phyloP scores from a whole-genome alignment of 2,329 filamentous ascomycete species.

The Zymoseptoria pseudotritici region DNA sequence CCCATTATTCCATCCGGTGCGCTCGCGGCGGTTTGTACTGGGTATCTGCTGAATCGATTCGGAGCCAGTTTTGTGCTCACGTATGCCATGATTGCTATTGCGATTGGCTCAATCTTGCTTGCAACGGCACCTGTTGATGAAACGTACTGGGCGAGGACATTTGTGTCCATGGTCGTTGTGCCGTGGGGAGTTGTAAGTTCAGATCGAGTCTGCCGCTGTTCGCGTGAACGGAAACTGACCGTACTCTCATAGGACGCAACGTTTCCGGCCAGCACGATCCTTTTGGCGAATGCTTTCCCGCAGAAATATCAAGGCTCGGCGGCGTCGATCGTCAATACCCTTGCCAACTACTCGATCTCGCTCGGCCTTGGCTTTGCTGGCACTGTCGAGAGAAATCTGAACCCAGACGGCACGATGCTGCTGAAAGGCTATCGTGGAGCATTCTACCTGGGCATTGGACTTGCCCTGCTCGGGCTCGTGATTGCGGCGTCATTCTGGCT shows the following conservation, averaged over 20 bases:
- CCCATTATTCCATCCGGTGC: background rate
- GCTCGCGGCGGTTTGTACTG: background rate
- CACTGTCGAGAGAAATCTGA: background rate
- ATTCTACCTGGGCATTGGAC: background rate
- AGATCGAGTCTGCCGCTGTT: background rate
- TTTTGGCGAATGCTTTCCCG: background rate
- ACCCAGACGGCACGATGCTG: background rate
- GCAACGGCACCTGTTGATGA: background rate
- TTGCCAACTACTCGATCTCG: constrained; percentile 2
- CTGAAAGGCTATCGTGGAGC: background rate
- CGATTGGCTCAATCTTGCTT: background rate
- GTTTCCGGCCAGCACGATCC: background rate
- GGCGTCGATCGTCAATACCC: background rate
- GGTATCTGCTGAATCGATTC: background rate
- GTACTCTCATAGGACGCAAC: background rate
- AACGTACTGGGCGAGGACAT: background rate
- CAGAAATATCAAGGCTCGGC: background rate
- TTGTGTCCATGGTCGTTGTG: background rate
- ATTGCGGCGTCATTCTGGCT: background rate
- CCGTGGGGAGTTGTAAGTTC: background rate
- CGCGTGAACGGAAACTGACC: background rate
- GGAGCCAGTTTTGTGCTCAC: background rate
- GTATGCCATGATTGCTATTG: background rate
- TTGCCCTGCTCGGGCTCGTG: background rate
- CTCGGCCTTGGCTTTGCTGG: background rate